These are phyloP conservation scores for Pythium rishiriense DNA, from an alignment of 352 stramenopile species.

Conservation along the genomic window DNA sequence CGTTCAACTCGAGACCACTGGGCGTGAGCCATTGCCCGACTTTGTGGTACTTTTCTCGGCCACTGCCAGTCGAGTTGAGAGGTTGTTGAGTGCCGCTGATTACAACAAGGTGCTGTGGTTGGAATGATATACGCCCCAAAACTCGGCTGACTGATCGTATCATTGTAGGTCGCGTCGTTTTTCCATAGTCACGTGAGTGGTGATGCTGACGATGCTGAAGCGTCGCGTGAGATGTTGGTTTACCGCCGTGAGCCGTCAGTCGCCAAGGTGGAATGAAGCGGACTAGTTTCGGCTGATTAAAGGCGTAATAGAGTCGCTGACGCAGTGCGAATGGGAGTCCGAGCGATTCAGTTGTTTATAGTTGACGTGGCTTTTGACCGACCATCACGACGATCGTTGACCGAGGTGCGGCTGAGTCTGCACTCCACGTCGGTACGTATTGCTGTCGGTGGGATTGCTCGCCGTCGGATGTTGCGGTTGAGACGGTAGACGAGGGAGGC, in stretches of 20 bases:
- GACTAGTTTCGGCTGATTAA: conserved; percentile 3
- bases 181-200: conserved; percentile 69
- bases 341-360: not conserved
- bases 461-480: conserved; percentile 11
- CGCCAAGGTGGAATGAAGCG: not conserved
- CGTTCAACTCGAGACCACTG: conserved; percentile 20
- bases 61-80: conserved; percentile 44
- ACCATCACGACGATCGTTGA: not conserved
- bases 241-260: conserved; percentile 35
- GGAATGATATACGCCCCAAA: too few species aligned
- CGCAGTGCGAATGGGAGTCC: not conserved
- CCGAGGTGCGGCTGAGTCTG: not conserved
- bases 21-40: conserved; percentile 44
- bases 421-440: conserved; percentile 1
- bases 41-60: conserved; percentile 71
- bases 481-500: conserved; percentile 27
- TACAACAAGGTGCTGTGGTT: conserved; percentile 48
- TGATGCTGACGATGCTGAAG: conserved; percentile 62
- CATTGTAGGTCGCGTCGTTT: conserved; percentile 44
- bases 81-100: conserved; percentile 36
- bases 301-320: conserved; percentile 16
- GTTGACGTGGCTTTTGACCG: not conserved
- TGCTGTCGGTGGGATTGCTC: conserved; percentile 8
- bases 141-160: too few species aligned
- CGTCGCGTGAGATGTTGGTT: conserved; percentile 66